phyloP scores from a whole-genome alignment of 2,329 filamentous ascomycete genomes.

The Xylariales sp. region DNA sequence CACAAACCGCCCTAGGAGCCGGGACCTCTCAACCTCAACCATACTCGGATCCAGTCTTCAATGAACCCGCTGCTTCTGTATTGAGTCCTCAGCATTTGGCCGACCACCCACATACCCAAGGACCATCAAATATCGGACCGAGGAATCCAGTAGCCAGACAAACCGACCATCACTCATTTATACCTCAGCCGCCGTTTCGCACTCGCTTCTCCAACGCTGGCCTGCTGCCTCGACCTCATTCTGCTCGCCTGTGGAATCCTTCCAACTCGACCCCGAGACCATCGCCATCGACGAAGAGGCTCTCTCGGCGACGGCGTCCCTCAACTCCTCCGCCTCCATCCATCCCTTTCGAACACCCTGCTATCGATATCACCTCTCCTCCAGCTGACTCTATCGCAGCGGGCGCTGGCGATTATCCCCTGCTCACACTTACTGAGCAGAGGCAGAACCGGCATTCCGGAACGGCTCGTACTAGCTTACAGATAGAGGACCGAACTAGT shows the following conservation, averaged over 20 bases:
- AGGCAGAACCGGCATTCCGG: constrained; percentile 38
- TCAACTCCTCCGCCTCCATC: constrained; percentile 51
- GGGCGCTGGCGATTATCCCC: constrained; percentile 43
- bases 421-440: constrained; percentile 47
- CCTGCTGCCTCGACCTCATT: constrained; percentile 35
- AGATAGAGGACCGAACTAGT: constrained; percentile 41
- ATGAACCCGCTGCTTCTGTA: not conserved
- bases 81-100: constrained; percentile 3
- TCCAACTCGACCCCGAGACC: constrained; percentile 53
- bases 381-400: constrained; percentile 31
- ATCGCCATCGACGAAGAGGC: constrained; percentile 7
- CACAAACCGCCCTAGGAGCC: constrained; percentile 25
- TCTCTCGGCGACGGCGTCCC: constrained; percentile 35
- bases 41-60: too few relatives aligned
- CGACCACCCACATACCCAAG: constrained; percentile 11
- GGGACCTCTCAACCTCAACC: too few relatives aligned
- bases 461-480: constrained; percentile 43
- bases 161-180: too few relatives aligned
- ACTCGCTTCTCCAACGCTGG: constrained; percentile 16
- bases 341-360: constrained; percentile 43
- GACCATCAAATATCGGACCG: constrained; percentile 12
- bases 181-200: constrained; percentile 7
- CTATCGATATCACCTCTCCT: constrained; percentile 31
- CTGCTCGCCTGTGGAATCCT: constrained; percentile 56
- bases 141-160: constrained; percentile 17